phyloP scores from a whole-genome alignment of 2,329 filamentous ascomycete species.

The Didymella pomorum region DNA sequence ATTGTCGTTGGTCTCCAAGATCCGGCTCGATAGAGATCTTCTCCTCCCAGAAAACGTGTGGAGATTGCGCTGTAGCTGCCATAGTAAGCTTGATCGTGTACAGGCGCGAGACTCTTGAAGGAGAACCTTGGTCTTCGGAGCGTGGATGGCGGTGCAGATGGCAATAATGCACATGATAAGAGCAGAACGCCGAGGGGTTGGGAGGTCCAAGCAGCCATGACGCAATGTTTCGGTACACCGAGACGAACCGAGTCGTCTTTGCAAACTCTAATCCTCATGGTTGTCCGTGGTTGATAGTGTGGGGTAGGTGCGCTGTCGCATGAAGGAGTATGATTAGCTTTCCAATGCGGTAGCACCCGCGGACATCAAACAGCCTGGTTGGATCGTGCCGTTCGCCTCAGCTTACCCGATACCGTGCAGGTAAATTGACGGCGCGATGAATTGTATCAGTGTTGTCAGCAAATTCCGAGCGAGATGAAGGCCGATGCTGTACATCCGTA shows the following conservation, averaged over 20 bases:
- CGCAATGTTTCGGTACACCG: slow-evolving; percentile 7
- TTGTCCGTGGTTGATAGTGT: background rate
- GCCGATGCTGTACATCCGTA: background rate
- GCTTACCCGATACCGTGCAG: background rate
- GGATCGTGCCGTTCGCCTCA: background rate
- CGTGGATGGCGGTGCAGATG: background rate
- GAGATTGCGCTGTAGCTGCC: background rate
- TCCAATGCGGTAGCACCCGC: slow-evolving; percentile 10
- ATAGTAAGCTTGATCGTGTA: slow-evolving; percentile 3
- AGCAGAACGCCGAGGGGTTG: background rate
- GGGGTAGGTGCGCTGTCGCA: slow-evolving; percentile 5
- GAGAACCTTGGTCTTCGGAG: background rate
- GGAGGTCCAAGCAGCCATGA: slow-evolving; percentile 5
- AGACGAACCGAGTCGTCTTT: background rate
- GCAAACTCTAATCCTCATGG: slow-evolving; percentile 2
- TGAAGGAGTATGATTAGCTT: background rate
- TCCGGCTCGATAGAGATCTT: slow-evolving; percentile 31
- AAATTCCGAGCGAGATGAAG: background rate
- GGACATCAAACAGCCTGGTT: background rate
- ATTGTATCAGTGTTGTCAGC: background rate
- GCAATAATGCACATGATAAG: slow-evolving; percentile 3
- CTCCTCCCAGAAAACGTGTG: slow-evolving; percentile 17
- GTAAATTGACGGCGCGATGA: background rate
- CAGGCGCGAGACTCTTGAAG: background rate
- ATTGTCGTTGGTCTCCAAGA: slow-evolving; percentile 32